Base-by-base conservation (phyloP, 768 basidiomycete species). In the Xerocomellus intermedius region DNA sequence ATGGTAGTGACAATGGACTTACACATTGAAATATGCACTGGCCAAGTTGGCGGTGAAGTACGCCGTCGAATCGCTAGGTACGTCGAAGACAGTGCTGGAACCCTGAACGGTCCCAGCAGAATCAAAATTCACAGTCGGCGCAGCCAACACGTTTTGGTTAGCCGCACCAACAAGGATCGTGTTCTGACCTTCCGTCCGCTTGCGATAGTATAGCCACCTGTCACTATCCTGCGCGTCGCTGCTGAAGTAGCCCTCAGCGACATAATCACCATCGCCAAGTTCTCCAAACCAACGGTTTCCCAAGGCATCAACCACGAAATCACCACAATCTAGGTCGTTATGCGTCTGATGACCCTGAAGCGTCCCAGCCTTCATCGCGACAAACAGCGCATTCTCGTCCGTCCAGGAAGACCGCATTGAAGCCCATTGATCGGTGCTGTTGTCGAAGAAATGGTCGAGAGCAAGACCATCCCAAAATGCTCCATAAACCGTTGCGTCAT, bases 151-250 rank as follows among this genome's bases (percentile, higher is more conserved):
- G 56, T 85, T 80, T 74, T 99, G 97, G 75, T 98, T 98, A 32
- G 73, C 67, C 57, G 77, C 74, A 62, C 80, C 80, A 60, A 98
- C 79, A 50, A 95, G 65, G 58, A 99, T 78, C 6, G 94, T 94
- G 77, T 98, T 99, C 77, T 99, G 97, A 3, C 97, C 97, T 73
- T 96, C 93, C 5, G 96, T 97, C 74, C 86, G 84, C 79, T 95
- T 98, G 68, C 95, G 82, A 79, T 97, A 99, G 76, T 97, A 98
- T 58, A 82, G 64, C 95, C 94, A 98, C 51, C 96, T 81, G 22
- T 75, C 69, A 44, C 85, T 80, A 55, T 77, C 73, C 69, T 96
- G 93, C 0, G 71, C 67, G 60, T 91, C 92, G 54, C 69, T 82
- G 30, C 70, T 75, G 78, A 99, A 99, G 77, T 98, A 98, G 36